A percentile compares a stretch with the other conserved stretches of the same genome.
These are phyloP conservation scores for Hypoxylon sp. DNA, from an alignment of 2,329 filamentous ascomycete genomes.

Conservation along the genomic window DNA sequence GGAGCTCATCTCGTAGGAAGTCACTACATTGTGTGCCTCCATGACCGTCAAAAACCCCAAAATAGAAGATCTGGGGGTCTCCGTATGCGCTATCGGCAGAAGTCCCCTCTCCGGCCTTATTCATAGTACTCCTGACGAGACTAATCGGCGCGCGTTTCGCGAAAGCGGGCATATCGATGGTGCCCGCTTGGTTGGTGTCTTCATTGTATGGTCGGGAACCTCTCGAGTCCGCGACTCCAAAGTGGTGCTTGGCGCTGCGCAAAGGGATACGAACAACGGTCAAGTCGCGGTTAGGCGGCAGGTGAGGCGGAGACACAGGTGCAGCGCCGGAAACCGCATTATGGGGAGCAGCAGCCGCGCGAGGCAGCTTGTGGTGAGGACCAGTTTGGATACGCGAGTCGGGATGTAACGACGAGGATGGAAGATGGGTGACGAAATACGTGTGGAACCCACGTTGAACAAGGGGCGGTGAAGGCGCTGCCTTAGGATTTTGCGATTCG, in stretches of 20 bases:
- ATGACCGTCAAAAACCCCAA: constrained; percentile 96
- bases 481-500: constrained; percentile 25
- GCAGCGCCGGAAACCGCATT: constrained; percentile 68
- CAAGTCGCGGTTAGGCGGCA: constrained; percentile 78
- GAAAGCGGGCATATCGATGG: constrained; percentile 93
- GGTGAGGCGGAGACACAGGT: constrained; percentile 72
- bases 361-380: constrained; percentile 87
- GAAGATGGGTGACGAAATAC: constrained; percentile 97
- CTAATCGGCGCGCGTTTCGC: constrained; percentile 84
- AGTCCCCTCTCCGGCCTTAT: constrained; percentile 72
- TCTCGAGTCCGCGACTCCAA: constrained; percentile 83
- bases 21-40: constrained; percentile 90
- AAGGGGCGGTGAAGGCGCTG: constrained; percentile 28
- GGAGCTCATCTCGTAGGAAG: constrained; percentile 86
- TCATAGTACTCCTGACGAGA: constrained; percentile 62
- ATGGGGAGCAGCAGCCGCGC: constrained; percentile 86
- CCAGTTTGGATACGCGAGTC: constrained; percentile 77
- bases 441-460: constrained; percentile 80
- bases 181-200: constrained; percentile 93
- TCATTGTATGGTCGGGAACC: constrained; percentile 93
- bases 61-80: constrained; percentile 97
- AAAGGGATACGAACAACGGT: constrained; percentile 96
- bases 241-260: constrained; percentile 95
- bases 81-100: constrained; percentile 83
- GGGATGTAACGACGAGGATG: constrained; percentile 92